These are phyloP conservation scores for Ceratobasidium sp. DNA, from an alignment of 1,284 basidiomycete species.

Conservation along the genomic window DNA sequence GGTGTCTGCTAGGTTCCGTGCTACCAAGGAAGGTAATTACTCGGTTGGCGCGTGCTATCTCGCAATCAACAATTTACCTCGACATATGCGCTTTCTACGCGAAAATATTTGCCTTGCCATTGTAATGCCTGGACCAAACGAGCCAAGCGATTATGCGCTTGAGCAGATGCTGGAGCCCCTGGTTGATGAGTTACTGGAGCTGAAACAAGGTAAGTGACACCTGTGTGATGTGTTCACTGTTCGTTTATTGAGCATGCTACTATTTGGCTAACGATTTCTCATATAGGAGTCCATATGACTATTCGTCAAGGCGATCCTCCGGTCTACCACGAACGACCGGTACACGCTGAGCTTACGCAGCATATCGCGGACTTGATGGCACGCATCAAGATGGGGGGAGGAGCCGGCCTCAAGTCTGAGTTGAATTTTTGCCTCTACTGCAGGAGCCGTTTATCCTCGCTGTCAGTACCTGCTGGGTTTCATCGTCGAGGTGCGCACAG, in stretches of 20 bases:
- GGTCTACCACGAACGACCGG: no score
- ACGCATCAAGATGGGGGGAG: no score
- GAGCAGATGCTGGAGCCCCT: constrained; percentile 30
- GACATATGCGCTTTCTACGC: constrained; percentile 1
- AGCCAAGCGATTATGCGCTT: constrained; percentile 1
- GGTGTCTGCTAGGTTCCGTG: constrained; percentile 2
- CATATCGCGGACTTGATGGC: no score
- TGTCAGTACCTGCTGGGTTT: constrained; percentile 4
- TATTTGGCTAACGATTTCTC: neutral
- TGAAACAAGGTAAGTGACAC: constrained; percentile 27
- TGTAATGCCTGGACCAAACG: constrained; percentile 33
- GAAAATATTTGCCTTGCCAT: constrained; percentile 27
- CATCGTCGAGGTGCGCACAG: neutral
- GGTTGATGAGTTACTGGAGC: constrained; percentile 22
- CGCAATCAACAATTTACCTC: constrained; percentile 29
- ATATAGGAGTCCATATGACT: neutral
- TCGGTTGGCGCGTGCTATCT: neutral
- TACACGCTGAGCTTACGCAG: neutral
- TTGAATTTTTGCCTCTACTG: constrained; percentile 4
- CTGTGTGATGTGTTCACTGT: neutral
- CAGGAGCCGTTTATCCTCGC: neutral
- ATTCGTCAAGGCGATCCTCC: no score
- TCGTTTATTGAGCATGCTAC: no score
- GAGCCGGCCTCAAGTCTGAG: constrained; percentile 8
- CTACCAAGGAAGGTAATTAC: constrained; percentile 10